phyloP scores from a whole-genome alignment of 495 filamentous ascomycete species.

The Penicillium dipodomyicola region DNA sequence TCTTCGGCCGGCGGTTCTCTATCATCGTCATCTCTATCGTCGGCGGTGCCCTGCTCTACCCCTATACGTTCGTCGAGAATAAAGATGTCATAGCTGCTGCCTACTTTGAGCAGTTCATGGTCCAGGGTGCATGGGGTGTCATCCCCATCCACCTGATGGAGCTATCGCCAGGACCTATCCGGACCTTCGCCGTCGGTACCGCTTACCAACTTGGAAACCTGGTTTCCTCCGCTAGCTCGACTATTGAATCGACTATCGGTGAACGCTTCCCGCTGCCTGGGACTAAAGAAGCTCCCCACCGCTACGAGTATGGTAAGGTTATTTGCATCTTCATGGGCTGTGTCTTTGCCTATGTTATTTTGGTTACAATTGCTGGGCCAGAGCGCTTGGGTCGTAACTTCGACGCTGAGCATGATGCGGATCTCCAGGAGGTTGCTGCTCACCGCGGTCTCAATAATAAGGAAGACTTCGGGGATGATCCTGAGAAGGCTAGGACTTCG shows the following conservation, averaged over 20 bases:
- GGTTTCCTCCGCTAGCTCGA: conserved; percentile 72
- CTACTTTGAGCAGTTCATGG: conserved; percentile 91
- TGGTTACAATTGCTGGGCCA: conserved; percentile 73
- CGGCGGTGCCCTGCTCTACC: conserved; percentile 77
- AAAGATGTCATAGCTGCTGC: conserved; percentile 70
- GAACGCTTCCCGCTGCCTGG: conserved; percentile 73
- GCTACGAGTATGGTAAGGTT: conserved; percentile 85
- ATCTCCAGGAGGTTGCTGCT: conserved; percentile 51
- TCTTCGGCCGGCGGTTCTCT: conserved; percentile 77
- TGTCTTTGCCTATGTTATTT: conserved; percentile 79
- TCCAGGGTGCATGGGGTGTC: conserved; percentile 83
- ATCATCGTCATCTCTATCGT: conserved; percentile 76
- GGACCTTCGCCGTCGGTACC: conserved; percentile 81
- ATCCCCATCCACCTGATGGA: conserved; percentile 89
- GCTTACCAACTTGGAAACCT: conserved; percentile 85
- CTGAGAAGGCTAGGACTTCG: conserved; percentile 18
- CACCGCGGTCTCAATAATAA: conserved; percentile 9
- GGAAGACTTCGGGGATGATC: conserved; percentile 12
- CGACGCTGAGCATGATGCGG: conserved; percentile 63
- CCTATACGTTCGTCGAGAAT: conserved; percentile 68
- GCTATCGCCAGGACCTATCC: conserved; percentile 73
- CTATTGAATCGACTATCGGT: conserved; percentile 81
- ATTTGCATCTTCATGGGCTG: conserved; percentile 93
- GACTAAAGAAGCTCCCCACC: conserved; percentile 37
- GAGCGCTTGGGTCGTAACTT: conserved; percentile 67